Percentiles rank a stretch among this genome's conserved stretches.
phyloP scores from a whole-genome alignment of 2,329 filamentous ascomycete species.

The Epichloe coenophiala region DNA sequence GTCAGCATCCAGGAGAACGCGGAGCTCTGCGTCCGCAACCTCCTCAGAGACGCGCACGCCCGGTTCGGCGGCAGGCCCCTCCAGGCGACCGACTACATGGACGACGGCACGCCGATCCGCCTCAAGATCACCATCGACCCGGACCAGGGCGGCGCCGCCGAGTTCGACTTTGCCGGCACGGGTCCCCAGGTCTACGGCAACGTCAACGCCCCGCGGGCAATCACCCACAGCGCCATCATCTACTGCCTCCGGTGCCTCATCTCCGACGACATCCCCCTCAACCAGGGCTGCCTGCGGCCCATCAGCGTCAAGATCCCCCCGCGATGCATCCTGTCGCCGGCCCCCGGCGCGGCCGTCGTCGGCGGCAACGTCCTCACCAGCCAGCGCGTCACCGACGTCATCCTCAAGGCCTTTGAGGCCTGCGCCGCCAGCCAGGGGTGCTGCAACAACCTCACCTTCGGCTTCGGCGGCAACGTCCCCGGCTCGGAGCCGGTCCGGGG shows the following conservation, averaged over 20 bases:
- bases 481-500: constrained; percentile 24
- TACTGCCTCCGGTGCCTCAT: constrained; percentile 74
- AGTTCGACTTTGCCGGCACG: constrained; percentile 71
- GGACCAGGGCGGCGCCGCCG: constrained; percentile 59
- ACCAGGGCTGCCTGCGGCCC: constrained; percentile 68
- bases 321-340: constrained; percentile 61
- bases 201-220: constrained; percentile 68
- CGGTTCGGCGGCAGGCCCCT: constrained; percentile 59
- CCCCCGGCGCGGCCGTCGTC: constrained; percentile 68
- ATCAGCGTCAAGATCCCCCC: constrained; percentile 62
- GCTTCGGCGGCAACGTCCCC: constrained; percentile 41
- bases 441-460: constrained; percentile 76
- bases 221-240: constrained; percentile 77
- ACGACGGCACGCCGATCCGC: constrained; percentile 66
- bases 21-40: constrained; percentile 57
- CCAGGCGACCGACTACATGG: constrained; percentile 66
- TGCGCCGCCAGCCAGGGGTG: constrained; percentile 70
- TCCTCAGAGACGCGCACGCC: constrained; percentile 58
- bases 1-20: constrained; percentile 67
- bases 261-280: constrained; percentile 67
- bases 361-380: constrained; percentile 58
- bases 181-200: constrained; percentile 71
- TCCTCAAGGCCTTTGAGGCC: constrained; percentile 59
- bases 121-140: constrained; percentile 64
- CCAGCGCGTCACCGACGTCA: constrained; percentile 31